Base-by-base conservation (phyloP, 768 basidiomycete genomes). In the Collybia sp. region DNA sequence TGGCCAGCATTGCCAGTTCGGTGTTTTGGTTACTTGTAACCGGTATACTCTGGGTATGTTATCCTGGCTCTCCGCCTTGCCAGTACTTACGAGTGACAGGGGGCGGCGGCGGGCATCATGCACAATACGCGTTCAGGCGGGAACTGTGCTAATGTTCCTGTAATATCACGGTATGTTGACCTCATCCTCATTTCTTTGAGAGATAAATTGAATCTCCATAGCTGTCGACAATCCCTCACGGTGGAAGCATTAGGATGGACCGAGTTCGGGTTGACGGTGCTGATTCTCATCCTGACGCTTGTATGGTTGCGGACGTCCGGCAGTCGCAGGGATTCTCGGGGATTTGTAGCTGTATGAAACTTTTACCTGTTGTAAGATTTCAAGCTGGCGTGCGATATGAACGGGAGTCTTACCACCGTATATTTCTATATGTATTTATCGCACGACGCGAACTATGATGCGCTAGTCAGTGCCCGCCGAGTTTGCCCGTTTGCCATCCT, bases 1-100 rank as follows among this genome's bases (percentile, higher is more conserved):
- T 90, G 16, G 87, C 86, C n/a, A 83, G 79, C 59, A 70, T 90
- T 36, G 85, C 88, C 17, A 85, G 85, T 52, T 90, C 88, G 13
- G 75, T 88, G 15, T 59, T 83, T 45, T 91, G 88, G 88, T 67
- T 90, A 25, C 60, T 79, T 19, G 58, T 82, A 32, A 86, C 87
- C 2, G 68, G 76, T 5, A 59, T 75, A 5, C 58, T 89, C 55
- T 90, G 88, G 88, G 88, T 82, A 51, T 49, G 77, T 63, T 44
- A 13, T 20, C 18, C 30, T 37, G 15, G 42, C 12, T 41, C 8
- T 15, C 39, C 33, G 18, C 5, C 16, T 9, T 16, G 10, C 30
- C 12, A 46, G 18, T 19, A 32, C 40, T 44, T 41, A 34, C 41
- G 20, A 41, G 18, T 47, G 39, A 45, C 54, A 89, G 87, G 88